Evolutionary conservation across 768 basidiomycete genomes (phyloP).

Genomic region (Rubroboletus satanas): DNA sequence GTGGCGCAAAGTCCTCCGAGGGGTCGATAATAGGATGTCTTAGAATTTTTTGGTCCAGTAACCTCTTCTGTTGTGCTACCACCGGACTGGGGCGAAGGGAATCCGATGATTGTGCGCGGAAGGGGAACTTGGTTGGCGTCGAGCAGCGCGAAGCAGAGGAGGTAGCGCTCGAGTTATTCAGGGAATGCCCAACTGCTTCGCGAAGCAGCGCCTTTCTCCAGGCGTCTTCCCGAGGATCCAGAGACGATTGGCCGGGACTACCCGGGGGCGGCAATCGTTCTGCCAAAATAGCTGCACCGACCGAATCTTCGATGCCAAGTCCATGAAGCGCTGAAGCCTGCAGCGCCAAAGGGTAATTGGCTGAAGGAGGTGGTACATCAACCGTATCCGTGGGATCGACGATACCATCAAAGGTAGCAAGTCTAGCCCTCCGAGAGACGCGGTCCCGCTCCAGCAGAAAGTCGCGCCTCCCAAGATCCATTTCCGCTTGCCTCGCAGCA

Average conservation of each 20-base stretch:
- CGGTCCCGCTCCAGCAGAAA: conserved; percentile 44
- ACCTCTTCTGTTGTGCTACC: conserved; percentile 24
- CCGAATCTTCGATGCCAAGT: conserved; percentile 68
- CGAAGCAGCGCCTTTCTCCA: conserved; percentile 77
- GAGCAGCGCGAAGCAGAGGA: conserved; percentile 33
- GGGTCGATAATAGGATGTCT: conserved; percentile 37
- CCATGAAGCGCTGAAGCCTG: conserved; percentile 73
- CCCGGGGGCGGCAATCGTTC: conserved; percentile 65
- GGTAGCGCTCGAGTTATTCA: conserved; percentile 54
- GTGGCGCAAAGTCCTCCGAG: conserved; percentile 30
- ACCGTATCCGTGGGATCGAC: conserved; percentile 85
- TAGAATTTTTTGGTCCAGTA: conserved; percentile 44
- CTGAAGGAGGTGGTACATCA: conserved; percentile 68
- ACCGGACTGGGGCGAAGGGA: conserved; percentile 17
- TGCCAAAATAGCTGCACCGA: conserved; percentile 72
- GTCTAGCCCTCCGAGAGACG: conserved; percentile 36
- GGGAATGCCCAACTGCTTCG: conserved; percentile 74
- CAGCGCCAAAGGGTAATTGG: conserved; percentile 67
- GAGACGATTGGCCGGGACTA: conserved; percentile 56
- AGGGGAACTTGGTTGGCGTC: conserved; percentile 34
- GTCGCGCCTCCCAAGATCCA: conserved; percentile 59
- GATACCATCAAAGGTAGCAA: conserved; percentile 47
- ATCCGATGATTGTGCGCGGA: conserved; percentile 20
- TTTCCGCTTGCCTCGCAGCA: conserved; percentile 74
- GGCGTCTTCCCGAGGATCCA: conserved; percentile 54